Evolutionary conservation across 495 filamentous ascomycete genomes (phyloP).

Genomic region (Penicillium daleae): DNA sequence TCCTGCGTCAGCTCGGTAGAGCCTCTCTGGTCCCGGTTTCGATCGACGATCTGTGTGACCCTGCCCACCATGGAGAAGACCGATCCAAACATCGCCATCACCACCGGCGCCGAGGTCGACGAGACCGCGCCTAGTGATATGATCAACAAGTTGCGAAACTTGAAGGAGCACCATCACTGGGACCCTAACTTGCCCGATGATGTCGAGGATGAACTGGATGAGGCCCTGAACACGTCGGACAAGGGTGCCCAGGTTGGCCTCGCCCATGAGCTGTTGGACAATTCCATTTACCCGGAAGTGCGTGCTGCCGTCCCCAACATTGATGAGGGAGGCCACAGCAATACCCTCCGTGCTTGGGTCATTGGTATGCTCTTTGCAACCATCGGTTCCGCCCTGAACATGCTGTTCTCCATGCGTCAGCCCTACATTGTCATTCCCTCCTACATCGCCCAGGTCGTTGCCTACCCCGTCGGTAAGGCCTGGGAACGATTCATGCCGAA

Average conservation of each 20-base stretch:
- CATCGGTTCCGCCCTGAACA: conserved; percentile 69
- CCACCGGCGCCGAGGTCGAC: conserved; percentile 29
- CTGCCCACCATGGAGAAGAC: conserved; percentile 35
- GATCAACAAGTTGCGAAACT: conserved; percentile 39
- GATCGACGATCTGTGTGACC: conserved; percentile 8
- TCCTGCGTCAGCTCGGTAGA: not conserved
- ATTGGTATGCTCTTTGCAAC: conserved; percentile 70
- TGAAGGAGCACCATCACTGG: conserved; percentile 66
- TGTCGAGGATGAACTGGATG: conserved; percentile 61
- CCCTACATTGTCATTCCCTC: conserved; percentile 69
- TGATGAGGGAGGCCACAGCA: conserved; percentile 67
- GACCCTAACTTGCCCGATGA: conserved; percentile 71
- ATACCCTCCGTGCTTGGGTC: conserved; percentile 73
- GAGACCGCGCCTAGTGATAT: conserved; percentile 52
- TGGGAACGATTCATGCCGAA: conserved; percentile 58
- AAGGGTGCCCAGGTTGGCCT: conserved; percentile 56
- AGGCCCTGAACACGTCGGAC: conserved; percentile 58
- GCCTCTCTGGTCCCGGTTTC: not conserved
- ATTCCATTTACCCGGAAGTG: conserved; percentile 72
- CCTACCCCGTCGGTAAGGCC: conserved; percentile 66
- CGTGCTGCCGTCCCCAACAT: conserved; percentile 49
- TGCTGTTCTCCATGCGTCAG: conserved; percentile 68
- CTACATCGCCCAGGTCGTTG: conserved; percentile 71
- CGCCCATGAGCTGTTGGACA: conserved; percentile 62
- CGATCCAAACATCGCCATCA: conserved; percentile 30